Conservation (phyloP, 352 stramenopile genomes). For the Thalassiosira livingstoniorum region DNA sequence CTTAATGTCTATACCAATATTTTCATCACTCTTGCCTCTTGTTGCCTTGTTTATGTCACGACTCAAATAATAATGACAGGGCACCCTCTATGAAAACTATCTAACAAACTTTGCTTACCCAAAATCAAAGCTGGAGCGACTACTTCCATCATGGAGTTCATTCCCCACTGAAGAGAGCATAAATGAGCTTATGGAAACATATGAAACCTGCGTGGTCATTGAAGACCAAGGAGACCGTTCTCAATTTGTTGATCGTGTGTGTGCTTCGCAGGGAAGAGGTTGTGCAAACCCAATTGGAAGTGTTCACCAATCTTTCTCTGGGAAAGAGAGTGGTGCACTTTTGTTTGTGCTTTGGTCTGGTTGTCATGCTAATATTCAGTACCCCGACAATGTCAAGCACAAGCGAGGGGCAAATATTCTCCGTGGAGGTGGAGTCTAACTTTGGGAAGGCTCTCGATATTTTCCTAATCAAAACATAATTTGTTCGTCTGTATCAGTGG, state of each 20-base stretch:
- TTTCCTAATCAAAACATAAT: no score
- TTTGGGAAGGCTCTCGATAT: no score
- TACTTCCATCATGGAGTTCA: background rate
- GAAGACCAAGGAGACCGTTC: constrained; percentile 17
- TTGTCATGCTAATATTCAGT: constrained; percentile 18
- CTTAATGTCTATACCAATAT: background rate
- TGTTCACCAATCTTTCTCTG: constrained; percentile 29
- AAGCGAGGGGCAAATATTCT: constrained; percentile 8
- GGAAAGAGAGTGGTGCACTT: constrained; percentile 9
- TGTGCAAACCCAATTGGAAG: constrained; percentile 23
- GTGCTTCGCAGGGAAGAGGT: constrained; percentile 1
- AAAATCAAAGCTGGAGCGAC: constrained; percentile 8
- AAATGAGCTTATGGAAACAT: constrained; percentile 25
- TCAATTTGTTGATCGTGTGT: constrained; percentile 20
- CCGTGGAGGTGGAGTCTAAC: background rate
- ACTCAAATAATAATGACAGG: background rate
- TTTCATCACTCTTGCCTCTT: background rate
- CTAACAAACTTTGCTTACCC: constrained; percentile 12
- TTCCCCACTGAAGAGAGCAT: constrained; percentile 1
- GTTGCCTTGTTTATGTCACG: background rate
- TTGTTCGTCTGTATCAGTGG: no score
- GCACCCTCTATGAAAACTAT: constrained; percentile 7
- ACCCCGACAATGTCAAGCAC: constrained; percentile 16
- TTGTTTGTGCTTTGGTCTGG: constrained; percentile 32
- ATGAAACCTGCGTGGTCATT: constrained; percentile 34